Percentiles rank a stretch among this genome's conserved stretches.
These are phyloP conservation scores for Rhizopogon salebrosus DNA, from an alignment of 768 basidiomycete genomes.

Conservation along the genomic window DNA sequence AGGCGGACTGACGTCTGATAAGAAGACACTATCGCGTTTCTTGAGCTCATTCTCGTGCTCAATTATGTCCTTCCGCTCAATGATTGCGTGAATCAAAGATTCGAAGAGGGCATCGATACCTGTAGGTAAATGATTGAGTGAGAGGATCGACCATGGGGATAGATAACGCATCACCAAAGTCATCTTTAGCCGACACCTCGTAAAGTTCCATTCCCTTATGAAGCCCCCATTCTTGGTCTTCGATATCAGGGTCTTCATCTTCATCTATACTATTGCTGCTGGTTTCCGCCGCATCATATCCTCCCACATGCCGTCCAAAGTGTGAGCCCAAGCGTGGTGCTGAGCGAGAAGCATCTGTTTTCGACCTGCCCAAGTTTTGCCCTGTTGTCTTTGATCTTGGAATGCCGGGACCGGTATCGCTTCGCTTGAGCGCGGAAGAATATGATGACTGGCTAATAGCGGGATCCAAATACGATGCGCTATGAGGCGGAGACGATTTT, in stretches of 20 bases:
- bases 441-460: constrained; percentile 36
- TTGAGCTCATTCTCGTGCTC: constrained; percentile 77
- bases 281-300: constrained; percentile 54
- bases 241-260: constrained; percentile 46
- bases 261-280: constrained; percentile 66
- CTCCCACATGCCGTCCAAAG: constrained; percentile 44
- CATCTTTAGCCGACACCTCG: constrained; percentile 90
- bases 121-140: constrained; percentile 24
- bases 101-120: constrained; percentile 81
- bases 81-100: constrained; percentile 75
- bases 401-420: constrained; percentile 42
- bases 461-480: constrained; percentile 60
- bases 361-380: constrained; percentile 26
- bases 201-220: constrained; percentile 83
- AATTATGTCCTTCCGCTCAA: constrained; percentile 70
- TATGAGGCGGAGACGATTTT: constrained; percentile 48
- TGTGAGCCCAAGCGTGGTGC: constrained; percentile 56
- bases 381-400: constrained; percentile 46
- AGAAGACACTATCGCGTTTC: constrained; percentile 79
- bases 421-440: constrained; percentile 47
- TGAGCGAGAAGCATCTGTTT: constrained; percentile 38
- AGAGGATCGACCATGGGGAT: background rate
- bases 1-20: constrained; percentile 58
- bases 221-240: constrained; percentile 63
- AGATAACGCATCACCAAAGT: constrained; percentile 50